These are phyloP conservation scores for Chalciporus pseudorubinellus DNA, from an alignment of 768 basidiomycete species.

Conservation along the genomic window DNA sequence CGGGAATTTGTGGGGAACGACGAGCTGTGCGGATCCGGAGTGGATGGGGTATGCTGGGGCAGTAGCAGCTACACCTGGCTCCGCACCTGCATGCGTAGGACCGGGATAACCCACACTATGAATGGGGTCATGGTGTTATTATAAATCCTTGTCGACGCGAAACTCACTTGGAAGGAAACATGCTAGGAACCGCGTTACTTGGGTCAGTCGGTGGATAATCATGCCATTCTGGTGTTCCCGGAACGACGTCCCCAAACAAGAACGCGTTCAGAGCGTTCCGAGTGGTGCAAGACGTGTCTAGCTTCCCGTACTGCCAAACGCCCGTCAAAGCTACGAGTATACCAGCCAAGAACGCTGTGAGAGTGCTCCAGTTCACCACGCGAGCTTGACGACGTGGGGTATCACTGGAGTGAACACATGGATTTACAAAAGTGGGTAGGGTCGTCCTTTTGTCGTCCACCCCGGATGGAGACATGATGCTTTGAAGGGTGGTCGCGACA, in stretches of 20 bases:
- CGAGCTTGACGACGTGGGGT: neutral
- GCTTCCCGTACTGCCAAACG: conserved; percentile 5
- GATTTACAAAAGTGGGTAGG: neutral
- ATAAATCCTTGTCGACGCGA: neutral
- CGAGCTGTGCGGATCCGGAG: conserved; percentile 51
- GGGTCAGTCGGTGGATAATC: conserved; percentile 65
- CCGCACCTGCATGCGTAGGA: conserved; percentile 22
- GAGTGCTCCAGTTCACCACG: conserved; percentile 2
- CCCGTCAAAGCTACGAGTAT: conserved; percentile 8
- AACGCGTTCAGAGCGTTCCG: neutral
- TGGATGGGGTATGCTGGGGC: conserved; percentile 73
- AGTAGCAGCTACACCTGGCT: conserved; percentile 45
- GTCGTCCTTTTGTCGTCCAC: neutral
- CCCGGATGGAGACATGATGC: neutral
- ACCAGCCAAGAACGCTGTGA: conserved; percentile 9
- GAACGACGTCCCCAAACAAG: conserved; percentile 43
- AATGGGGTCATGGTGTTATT: conserved; percentile 10
- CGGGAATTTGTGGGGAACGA: conserved; percentile 37
- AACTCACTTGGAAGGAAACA: conserved; percentile 56
- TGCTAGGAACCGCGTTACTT: conserved; percentile 62
- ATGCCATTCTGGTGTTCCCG: conserved; percentile 68
- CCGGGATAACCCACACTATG: conserved; percentile 30
- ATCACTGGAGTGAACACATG: neutral
- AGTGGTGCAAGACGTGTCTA: neutral
- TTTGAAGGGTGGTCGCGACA: too few species aligned